These are phyloP conservation scores for Ophiocordyceps camponoti-floridani DNA, from an alignment of 2,329 filamentous ascomycete genomes.

Conservation along the genomic window DNA sequence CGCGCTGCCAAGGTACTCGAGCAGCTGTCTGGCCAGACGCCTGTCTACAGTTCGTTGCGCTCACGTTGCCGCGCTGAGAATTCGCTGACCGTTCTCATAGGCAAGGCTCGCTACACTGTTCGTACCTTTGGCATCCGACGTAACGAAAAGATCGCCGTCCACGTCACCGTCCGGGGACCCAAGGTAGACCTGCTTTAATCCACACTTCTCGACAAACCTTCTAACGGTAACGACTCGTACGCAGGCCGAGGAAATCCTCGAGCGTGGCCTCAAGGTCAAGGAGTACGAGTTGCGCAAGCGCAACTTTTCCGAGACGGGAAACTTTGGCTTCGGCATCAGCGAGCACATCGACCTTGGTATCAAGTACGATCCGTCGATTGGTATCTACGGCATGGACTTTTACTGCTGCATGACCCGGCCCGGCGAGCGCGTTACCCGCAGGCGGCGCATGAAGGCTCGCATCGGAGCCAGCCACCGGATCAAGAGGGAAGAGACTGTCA, in stretches of 20 bases:
- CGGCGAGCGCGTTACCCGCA: slow-evolving; percentile 93
- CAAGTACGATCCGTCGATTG: slow-evolving; percentile 97
- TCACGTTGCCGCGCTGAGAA: slow-evolving; percentile 3
- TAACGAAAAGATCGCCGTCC: slow-evolving; percentile 99
- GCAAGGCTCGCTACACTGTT: slow-evolving; percentile 99
- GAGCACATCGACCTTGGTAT: slow-evolving; percentile 99
- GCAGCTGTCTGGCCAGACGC: slow-evolving; percentile 98
- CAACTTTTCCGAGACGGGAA: slow-evolving; percentile 99
- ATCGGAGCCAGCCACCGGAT: slow-evolving; percentile 85
- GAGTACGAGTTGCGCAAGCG: slow-evolving; percentile 98
- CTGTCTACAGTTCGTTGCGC: slow-evolving; percentile 76
- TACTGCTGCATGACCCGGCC: slow-evolving; percentile 99
- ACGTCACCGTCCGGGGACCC: slow-evolving; percentile 98
- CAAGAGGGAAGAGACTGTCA: slow-evolving; percentile 86
- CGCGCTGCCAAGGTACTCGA: slow-evolving; percentile 99
- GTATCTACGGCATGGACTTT: slow-evolving; percentile 99
- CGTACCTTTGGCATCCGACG: slow-evolving; percentile 99
- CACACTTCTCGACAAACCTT: not conserved
- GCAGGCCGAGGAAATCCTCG: slow-evolving; percentile 94
- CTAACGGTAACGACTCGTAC: slow-evolving; percentile 19
- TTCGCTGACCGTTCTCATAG: slow-evolving; percentile 22
- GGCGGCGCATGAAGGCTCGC: slow-evolving; percentile 71
- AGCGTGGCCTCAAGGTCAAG: slow-evolving; percentile 99
- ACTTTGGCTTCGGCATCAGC: slow-evolving; percentile 99
- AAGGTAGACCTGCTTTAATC: slow-evolving; percentile 24